Evolutionary conservation across 306 rosid species (phyloP).

Genomic region (Acmispon strigosus): DNA sequence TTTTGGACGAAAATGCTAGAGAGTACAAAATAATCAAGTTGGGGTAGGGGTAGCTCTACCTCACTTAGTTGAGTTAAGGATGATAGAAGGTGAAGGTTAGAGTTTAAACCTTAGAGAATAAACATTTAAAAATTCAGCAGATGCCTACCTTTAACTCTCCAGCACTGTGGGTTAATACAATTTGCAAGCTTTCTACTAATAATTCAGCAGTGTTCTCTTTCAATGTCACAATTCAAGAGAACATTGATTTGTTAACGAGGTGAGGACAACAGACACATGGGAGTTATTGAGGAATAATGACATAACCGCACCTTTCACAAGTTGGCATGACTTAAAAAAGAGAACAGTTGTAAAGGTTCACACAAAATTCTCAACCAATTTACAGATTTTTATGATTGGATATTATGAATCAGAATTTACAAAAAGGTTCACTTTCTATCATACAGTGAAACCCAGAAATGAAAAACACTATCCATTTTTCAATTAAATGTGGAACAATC

Average conservation of each 20-base stretch:
- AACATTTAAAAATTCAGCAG: no score
- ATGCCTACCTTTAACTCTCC: neutral
- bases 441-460: slow-evolving; percentile 14
- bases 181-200: slow-evolving; percentile 19
- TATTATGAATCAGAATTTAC: slow-evolving; percentile 29
- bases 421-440: slow-evolving; percentile 23
- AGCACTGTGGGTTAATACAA: slow-evolving; percentile 1
- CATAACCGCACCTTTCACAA: slow-evolving; percentile 8
- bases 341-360: neutral
- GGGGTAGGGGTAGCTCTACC: no score
- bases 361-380: slow-evolving; percentile 26
- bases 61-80: no score
- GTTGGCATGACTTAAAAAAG: slow-evolving; percentile 9
- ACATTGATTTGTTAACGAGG: slow-evolving; percentile 13
- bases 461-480: slow-evolving; percentile 7
- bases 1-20: neutral
- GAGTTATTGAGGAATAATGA: neutral
- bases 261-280: slow-evolving; percentile 16
- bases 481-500: slow-evolving; percentile 18
- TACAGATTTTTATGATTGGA: slow-evolving; percentile 27
- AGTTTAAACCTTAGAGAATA: no score
- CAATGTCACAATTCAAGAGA: slow-evolving; percentile 18
- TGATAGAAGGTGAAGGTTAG: no score
- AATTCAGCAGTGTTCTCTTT: slow-evolving; percentile 24
- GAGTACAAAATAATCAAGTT: no score